Conservation (phyloP, 768 basidiomycete species). For the Austroboletus festivus region DNA sequence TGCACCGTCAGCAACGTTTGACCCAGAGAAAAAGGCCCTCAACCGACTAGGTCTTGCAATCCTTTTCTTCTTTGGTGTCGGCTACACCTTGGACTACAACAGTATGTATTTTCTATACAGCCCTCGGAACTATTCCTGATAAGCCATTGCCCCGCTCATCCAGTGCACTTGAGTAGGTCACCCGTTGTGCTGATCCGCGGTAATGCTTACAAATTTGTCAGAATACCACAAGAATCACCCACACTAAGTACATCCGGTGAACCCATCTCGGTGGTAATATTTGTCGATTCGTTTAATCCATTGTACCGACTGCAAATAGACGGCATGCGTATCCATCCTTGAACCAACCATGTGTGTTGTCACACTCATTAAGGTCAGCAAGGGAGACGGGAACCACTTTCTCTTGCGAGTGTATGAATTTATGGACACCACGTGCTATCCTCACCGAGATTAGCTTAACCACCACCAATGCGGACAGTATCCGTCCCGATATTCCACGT, state of each 20-base stretch:
- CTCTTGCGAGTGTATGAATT: background rate
- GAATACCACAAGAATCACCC: conserved; percentile 90
- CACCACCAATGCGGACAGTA: background rate
- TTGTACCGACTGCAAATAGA: conserved; percentile 29
- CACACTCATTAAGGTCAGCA: too few relatives aligned
- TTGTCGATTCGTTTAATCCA: conserved; percentile 11
- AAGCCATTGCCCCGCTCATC: conserved; percentile 1
- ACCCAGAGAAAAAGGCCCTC: conserved; percentile 79
- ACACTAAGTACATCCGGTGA: conserved; percentile 46
- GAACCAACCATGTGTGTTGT: background rate
- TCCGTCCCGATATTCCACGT: conserved; percentile 4
- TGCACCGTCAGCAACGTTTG: conserved; percentile 55
- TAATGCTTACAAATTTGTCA: conserved; percentile 34
- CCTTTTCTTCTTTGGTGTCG: conserved; percentile 53
- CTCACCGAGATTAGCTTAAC: too few relatives aligned
- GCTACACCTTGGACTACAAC: conserved; percentile 88
- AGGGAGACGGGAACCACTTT: too few relatives aligned
- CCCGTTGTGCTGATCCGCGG: background rate
- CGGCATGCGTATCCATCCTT: conserved; percentile 12
- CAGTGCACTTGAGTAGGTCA: conserved; percentile 82
- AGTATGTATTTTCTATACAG: conserved; percentile 52
- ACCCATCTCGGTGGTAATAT: background rate
- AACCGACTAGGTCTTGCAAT: conserved; percentile 53
- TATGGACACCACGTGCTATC: background rate
- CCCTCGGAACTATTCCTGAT: conserved; percentile 8